phyloP scores from a whole-genome alignment of 225 moss, liverwort and hornwort species.

The Polytrichum formosum region DNA sequence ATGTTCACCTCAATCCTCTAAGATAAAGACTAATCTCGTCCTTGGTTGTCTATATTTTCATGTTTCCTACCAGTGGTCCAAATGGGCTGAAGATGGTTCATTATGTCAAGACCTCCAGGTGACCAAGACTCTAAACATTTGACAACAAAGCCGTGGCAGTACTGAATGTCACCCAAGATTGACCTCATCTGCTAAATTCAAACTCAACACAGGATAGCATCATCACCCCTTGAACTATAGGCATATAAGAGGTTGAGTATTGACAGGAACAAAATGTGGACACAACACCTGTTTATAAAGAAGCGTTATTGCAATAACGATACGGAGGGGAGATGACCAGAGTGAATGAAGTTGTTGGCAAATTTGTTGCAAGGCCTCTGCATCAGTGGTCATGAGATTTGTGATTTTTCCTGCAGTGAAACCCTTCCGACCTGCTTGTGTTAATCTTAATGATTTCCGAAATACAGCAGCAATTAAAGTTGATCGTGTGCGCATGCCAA shows the following conservation, averaged over 20 bases:
- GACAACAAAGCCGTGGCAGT: no score
- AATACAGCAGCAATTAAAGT: constrained; percentile 65
- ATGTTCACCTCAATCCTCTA: no score
- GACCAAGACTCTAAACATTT: no score
- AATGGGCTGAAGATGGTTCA: no score
- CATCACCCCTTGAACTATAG: no score
- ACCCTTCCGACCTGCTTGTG: constrained; percentile 58
- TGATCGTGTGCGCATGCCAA: constrained; percentile 63
- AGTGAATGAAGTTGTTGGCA: constrained; percentile 56
- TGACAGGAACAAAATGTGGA: constrained; percentile 5
- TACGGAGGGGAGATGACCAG: constrained; percentile 74
- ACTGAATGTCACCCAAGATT: no score
- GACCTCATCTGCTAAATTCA: no score
- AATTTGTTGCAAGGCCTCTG: constrained; percentile 55
- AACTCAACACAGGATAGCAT: no score
- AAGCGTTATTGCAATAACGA: constrained; percentile 43
- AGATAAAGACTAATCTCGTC: no score
- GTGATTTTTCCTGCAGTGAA: constrained; percentile 69
- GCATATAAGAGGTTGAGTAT: not conserved
- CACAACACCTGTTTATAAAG: constrained; percentile 43
- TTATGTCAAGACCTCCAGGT: no score
- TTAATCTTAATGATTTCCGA: constrained; percentile 58
- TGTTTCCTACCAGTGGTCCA: no score
- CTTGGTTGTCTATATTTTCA: no score
- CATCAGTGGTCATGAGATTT: constrained; percentile 83